Evolutionary conservation across 1,284 basidiomycete species (phyloP).

Genomic region (Lentinula novae-zelandiae): DNA sequence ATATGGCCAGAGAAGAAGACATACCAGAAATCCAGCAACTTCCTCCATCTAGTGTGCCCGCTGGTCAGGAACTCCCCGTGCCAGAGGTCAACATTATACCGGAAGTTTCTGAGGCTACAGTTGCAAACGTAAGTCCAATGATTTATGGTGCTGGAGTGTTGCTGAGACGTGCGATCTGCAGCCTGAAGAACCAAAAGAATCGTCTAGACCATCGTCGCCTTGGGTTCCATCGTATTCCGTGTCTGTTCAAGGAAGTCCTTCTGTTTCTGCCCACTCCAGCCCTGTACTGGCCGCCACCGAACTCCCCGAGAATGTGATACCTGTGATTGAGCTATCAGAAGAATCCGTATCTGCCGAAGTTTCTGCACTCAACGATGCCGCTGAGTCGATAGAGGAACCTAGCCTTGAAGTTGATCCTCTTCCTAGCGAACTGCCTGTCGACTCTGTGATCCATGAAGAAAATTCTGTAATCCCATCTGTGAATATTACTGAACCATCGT

Average conservation of each 20-base stretch:
- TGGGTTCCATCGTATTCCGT: conserved; percentile 24
- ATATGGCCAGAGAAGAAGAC: conserved; percentile 19
- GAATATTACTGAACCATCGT: neutral
- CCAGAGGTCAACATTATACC: neutral
- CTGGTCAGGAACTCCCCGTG: neutral
- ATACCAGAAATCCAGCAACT: conserved; percentile 24
- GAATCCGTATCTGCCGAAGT: neutral
- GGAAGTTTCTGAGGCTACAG: neutral
- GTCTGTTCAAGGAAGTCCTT: conserved; percentile 25
- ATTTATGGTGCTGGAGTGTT: neutral
- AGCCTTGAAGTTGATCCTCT: neutral
- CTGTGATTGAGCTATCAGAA: neutral
- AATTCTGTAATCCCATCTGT: neutral
- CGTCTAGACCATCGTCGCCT: conserved; percentile 18
- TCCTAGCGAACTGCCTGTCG: neutral
- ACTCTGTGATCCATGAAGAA: neutral
- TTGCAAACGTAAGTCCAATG: neutral
- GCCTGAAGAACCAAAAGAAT: neutral
- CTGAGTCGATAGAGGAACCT: neutral
- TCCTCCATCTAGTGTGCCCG: conserved; percentile 10
- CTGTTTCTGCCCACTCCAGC: conserved; percentile 1
- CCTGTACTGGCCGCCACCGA: neutral
- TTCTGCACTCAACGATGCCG: neutral
- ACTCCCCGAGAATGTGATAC: neutral
- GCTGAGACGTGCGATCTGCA: neutral